phyloP scores from a whole-genome alignment of 2,329 filamentous ascomycete species.

The Emergomyces pasteurianus region DNA sequence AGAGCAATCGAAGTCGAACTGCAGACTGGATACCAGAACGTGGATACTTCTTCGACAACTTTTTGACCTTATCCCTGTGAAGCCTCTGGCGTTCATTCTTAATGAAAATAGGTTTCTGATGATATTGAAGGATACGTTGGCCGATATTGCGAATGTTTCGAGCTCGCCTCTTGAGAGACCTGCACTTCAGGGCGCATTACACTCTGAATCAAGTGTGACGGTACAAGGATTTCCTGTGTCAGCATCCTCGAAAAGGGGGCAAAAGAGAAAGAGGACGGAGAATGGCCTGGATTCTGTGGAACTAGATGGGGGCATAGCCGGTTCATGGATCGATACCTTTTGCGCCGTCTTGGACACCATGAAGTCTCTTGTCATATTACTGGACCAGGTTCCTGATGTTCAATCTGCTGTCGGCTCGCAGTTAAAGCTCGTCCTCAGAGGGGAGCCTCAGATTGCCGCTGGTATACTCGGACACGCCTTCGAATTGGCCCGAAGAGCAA shows the following conservation, averaged over 20 bases:
- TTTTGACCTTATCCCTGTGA: conserved; percentile 55
- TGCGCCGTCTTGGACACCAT: conserved; percentile 5
- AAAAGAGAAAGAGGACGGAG: conserved; percentile 27
- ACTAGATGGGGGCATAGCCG: background rate
- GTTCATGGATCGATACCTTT: conserved; percentile 4
- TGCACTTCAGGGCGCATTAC: conserved; percentile 18
- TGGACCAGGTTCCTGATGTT: conserved; percentile 8
- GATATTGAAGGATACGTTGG: conserved; percentile 54
- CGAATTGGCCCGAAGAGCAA: conserved; percentile 15
- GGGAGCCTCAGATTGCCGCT: conserved; percentile 24
- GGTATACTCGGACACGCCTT: conserved; percentile 26
- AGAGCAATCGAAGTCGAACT: conserved; percentile 20
- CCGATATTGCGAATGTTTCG: conserved; percentile 37
- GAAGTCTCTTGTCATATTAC: conserved; percentile 3
- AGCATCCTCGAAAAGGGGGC: conserved; percentile 15
- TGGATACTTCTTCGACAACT: conserved; percentile 52
- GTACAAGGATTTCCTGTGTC: conserved; percentile 17
- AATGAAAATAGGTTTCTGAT: conserved; percentile 56
- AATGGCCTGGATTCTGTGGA: conserved; percentile 10
- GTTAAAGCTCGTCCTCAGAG: conserved; percentile 28
- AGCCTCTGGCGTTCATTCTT: conserved; percentile 58
- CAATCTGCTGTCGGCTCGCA: conserved; percentile 22
- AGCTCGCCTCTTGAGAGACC: conserved; percentile 7
- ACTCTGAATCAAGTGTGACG: conserved; percentile 26
- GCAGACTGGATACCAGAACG: conserved; percentile 31